Base-by-base conservation (phyloP, 2,329 filamentous ascomycete genomes). In the Furcasterigmium sp. region DNA sequence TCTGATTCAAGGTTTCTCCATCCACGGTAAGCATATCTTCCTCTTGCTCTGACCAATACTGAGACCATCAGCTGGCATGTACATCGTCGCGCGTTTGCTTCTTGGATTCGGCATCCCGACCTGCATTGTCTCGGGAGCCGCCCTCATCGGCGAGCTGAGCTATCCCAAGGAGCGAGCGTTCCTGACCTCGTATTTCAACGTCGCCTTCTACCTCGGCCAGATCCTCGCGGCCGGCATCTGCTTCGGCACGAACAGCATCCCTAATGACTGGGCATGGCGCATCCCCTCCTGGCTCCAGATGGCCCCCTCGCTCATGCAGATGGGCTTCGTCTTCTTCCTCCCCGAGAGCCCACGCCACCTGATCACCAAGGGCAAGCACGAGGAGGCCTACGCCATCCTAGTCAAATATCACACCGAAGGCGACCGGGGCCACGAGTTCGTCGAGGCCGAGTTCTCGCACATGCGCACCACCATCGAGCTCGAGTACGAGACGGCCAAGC, bases 111-210 rank as follows among this genome's bases (percentile, higher is more conserved):
- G 78, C 37, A 80, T 82, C 45, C 70, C 73, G 0, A 75, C 73
- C 42, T 74, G 70, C 49, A 81, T 81, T 51, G 72, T 80, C 41
- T 73, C 74, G 7, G 77, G 72, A 3, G 77, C 77, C 2, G 67
- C 74, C 9, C 60, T 81, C 37, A 75, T 82, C 20, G 77, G 75
- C 53, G 78, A 82, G 56, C 61, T 82, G 14, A 73, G 69, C 3
- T 73, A 81, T 54, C 76, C 77, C 4, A 80, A 78, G 57, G 77
- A 81, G 56, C 74, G 78, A 39, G 65, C 76, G 0, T 66, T 77
- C 35, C 49, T 81, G 43, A 81, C 75, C 2, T 78, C 75, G 1
- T 39, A 53, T n/a, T 81, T 81, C 66, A 81, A 81, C 53, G 71
- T 62, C 59, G 73, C 72, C 9, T 80, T 75, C 51, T 69, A 76